Percentiles rank a stretch among this genome's conserved stretches.
phyloP scores from a whole-genome alignment of 768 basidiomycete species.

The Leccinum broughii region DNA sequence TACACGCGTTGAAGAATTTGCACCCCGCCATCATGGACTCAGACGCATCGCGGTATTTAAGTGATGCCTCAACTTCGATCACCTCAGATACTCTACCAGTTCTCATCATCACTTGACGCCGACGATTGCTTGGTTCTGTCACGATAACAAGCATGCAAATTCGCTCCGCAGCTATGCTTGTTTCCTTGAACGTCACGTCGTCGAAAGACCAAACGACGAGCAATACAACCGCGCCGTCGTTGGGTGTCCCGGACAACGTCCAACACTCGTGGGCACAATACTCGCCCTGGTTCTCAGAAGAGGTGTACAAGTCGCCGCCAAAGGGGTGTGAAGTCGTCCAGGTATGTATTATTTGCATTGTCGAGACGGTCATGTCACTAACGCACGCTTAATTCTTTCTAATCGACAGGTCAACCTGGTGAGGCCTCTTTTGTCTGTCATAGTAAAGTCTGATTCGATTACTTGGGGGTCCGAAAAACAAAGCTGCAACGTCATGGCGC shows the following conservation, averaged over 20 bases:
- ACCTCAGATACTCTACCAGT: not conserved
- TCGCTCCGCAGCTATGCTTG: not conserved
- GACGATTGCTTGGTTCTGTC: not conserved
- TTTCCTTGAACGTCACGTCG: not conserved
- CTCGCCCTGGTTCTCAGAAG: not conserved
- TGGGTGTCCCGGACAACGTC: not conserved
- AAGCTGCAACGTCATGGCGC: slow-evolving; percentile 80
- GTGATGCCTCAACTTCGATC: not conserved
- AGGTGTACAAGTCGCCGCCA: not conserved
- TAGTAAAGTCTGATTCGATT: not conserved
- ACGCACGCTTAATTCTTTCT: not conserved
- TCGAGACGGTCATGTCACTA: not conserved
- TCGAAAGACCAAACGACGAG: not conserved
- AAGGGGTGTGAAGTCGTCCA: not conserved
- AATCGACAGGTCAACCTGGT: not conserved
- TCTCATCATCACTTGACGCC: not conserved
- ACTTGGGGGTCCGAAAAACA: not conserved
- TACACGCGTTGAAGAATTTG: not conserved
- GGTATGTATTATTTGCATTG: not conserved
- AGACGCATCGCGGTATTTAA: not conserved
- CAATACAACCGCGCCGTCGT: not conserved
- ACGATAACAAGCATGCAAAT: not conserved
- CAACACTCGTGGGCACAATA: not conserved
- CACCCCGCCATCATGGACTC: not conserved
- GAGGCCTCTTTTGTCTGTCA: not conserved